Evolutionary conservation across 371 early-diverging fungal species (phyloP), one percentile per base, ranked within the genome.

Genomic region (Syncephalastrum sp.): DNA sequence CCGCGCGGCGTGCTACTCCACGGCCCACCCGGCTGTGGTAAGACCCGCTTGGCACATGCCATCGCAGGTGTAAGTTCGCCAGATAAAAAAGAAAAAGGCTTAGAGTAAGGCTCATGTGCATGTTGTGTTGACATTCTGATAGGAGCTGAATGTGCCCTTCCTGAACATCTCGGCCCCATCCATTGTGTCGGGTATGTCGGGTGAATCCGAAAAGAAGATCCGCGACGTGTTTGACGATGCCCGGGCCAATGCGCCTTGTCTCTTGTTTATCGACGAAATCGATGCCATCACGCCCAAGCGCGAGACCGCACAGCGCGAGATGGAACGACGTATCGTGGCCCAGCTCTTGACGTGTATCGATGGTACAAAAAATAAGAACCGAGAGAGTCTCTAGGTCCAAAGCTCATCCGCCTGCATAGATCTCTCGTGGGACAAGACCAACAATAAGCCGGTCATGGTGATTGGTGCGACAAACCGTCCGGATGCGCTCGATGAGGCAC

Each of bases 211-310:
- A 71, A 95, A 94, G 67, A 99, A 99, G 82, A 87, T 99, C 19
- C 86, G 99, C 53, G 98, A 98, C 59, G 89, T 98, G 0, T 99
- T 99, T 81, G 93, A 96, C 38, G 95, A 97, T 63, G 99, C 99
- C 13, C 91, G 77, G 67, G 86, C 61, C 25, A 63, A 60, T 48
- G 93, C 98, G 12, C 99, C 99, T 0, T 94, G 98, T 70, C 74
- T 99, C 24, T 75, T 99, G 51, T 99, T 99, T 67, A 98, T 99
- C 59, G 99, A 99, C 71, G 99, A 99, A 73, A 98, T 99, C 52
- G 99, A 99, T 70, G 97, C 99, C 4, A 97, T 99, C 53, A 98
- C 99, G n/a, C 98, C 98, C 6, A 99, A 99, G 74, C 88, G 99
- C 65, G 99, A 99, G 63, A 98, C 97, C 5, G 98, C 97, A 4